A percentile compares a stretch with the other conserved stretches of the same genome.
These are phyloP conservation scores for Maudiozyma pseudohumilis DNA, from an alignment of 805 yeast species.

Conservation along the genomic window DNA sequence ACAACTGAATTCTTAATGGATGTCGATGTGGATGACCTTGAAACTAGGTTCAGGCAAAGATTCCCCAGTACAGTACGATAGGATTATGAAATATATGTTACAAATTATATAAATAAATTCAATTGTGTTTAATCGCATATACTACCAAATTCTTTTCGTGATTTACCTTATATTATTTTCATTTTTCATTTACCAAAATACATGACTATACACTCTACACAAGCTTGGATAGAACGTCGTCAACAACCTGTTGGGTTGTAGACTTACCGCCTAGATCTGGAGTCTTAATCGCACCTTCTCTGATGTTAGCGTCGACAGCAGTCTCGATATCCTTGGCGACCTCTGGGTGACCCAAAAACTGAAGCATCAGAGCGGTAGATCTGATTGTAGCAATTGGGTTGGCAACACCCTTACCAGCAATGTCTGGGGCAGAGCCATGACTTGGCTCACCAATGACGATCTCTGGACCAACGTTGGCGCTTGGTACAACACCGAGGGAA, in stretches of 20 bases:
- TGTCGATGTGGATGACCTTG: constrained; percentile 41
- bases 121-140: neutral
- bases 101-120: neutral
- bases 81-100: neutral
- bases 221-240: constrained; percentile 51
- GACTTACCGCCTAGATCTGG: constrained; percentile 94
- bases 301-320: constrained; percentile 90
- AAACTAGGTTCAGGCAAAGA: constrained; percentile 44
- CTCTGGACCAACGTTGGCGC: constrained; percentile 93
- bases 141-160: neutral
- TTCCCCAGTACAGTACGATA: constrained; percentile 47
- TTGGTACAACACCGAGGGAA: constrained; percentile 94
- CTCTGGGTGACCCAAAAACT: constrained; percentile 82
- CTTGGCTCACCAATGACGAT: constrained; percentile 99
- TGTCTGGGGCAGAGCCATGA: constrained; percentile 98
- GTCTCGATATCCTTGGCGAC: constrained; percentile 87
- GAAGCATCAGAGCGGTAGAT: constrained; percentile 94
- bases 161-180: neutral
- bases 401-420: constrained; percentile 88
- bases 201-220: neutral
- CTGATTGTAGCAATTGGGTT: constrained; percentile 98
- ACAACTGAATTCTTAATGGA: constrained; percentile 5
- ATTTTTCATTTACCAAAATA: neutral
- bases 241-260: constrained; percentile 76
- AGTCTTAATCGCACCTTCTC: constrained; percentile 64